phyloP scores from a whole-genome alignment of 2,329 filamentous ascomycete species.

The Colletotrichum tanaceti region DNA sequence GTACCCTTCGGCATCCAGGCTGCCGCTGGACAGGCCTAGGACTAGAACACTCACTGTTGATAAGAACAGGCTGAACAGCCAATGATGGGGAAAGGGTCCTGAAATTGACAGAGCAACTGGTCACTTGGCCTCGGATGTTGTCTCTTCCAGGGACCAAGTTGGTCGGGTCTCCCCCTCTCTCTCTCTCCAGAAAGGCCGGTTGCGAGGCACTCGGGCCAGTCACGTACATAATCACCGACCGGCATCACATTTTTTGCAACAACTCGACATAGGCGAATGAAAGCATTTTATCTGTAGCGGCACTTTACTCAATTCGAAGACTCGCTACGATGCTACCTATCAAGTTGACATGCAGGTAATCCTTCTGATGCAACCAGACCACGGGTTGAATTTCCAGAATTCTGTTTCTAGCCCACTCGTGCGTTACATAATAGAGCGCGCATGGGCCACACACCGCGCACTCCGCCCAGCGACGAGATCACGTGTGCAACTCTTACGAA shows the following conservation, averaged over 20 bases:
- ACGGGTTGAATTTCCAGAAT: too few species aligned
- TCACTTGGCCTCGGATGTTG: conserved; percentile 20
- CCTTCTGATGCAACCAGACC: conserved; percentile 5
- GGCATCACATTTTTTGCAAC: conserved; percentile 11
- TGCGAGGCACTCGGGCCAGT: conserved; percentile 10
- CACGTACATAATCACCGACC: conserved; percentile 30
- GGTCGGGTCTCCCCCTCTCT: not conserved
- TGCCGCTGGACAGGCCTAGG: conserved; percentile 28
- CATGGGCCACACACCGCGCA: too few species aligned
- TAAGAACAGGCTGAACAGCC: conserved; percentile 4
- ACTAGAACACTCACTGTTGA: not conserved
- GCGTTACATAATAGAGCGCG: too few species aligned
- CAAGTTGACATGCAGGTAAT: not conserved
- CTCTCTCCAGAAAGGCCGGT: too few species aligned
- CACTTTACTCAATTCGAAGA: not conserved
- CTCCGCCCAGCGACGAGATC: too few species aligned
- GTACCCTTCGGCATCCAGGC: conserved; percentile 31
- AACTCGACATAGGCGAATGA: too few species aligned
- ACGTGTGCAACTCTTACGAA: too few species aligned
- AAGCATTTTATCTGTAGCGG: not conserved
- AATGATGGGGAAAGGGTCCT: not conserved
- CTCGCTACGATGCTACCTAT: not conserved
- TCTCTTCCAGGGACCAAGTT: conserved; percentile 12
- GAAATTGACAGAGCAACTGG: conserved; percentile 37
- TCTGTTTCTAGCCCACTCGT: too few species aligned